Conservation (phyloP, 2,329 filamentous ascomycete species). For the Aspergillus carbonarius region DNA sequence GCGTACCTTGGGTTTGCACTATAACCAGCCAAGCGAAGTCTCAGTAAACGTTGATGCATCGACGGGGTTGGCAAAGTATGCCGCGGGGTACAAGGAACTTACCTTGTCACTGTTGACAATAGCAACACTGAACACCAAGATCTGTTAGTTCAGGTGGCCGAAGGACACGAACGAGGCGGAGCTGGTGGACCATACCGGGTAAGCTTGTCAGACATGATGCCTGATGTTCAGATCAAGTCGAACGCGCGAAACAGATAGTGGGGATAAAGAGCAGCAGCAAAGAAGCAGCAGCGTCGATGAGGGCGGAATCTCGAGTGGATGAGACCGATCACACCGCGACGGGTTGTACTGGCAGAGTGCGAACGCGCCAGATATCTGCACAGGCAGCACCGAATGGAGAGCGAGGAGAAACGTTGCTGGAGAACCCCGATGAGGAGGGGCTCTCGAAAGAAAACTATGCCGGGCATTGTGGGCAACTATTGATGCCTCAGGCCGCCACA, state of each 20-base stretch:
- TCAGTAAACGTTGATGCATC: constrained; percentile 33
- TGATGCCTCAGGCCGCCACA: constrained; percentile 19
- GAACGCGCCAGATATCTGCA: constrained; percentile 17
- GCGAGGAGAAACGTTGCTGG: constrained; percentile 16
- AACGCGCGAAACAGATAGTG: constrained; percentile 7
- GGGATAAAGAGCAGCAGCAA: constrained; percentile 12
- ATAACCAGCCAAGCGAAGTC: constrained; percentile 25
- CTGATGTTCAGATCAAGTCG: constrained; percentile 17
- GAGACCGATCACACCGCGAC: constrained; percentile 15
- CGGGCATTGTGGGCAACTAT: constrained; percentile 25
- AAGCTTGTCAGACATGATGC: constrained; percentile 84
- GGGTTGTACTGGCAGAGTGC: constrained; percentile 14
- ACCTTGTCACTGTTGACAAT: constrained; percentile 99
- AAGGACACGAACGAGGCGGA: background rate
- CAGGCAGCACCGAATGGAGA: constrained; percentile 18
- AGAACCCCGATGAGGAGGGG: constrained; percentile 22
- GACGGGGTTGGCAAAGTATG: constrained; percentile 43
- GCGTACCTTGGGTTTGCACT: constrained; percentile 85
- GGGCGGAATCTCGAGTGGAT: constrained; percentile 3
- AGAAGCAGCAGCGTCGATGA: constrained; percentile 6
- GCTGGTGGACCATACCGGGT: constrained; percentile 70
- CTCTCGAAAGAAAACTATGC: constrained; percentile 25
- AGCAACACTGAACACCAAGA: constrained; percentile 69
- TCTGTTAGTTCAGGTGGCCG: constrained; percentile 19
- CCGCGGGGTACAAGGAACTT: constrained; percentile 37